Conservation (phyloP, 768 basidiomycete species). For the Mycena galericulata region DNA sequence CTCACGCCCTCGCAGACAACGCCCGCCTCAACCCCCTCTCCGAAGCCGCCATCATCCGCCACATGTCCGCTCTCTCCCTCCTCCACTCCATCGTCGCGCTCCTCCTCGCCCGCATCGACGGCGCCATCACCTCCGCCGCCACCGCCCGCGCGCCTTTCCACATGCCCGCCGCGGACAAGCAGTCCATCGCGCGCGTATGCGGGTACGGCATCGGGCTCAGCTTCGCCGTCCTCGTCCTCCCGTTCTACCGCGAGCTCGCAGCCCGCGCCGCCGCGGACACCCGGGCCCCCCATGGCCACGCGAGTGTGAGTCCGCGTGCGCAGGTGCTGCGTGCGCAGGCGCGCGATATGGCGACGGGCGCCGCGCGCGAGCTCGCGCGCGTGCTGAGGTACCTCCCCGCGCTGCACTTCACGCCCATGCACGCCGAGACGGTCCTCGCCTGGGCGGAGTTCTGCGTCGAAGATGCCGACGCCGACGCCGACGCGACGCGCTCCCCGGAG, state of each 20-base stretch:
- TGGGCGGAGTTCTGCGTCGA: constrained; percentile 29
- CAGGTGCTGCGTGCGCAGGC: constrained; percentile 11
- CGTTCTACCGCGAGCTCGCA: constrained; percentile 27
- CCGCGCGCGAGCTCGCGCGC: constrained; percentile 3
- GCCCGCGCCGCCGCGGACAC: not conserved
- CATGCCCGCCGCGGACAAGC: not conserved
- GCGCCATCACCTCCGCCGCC: not conserved
- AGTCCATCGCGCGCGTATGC: not conserved
- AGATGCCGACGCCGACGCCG: not conserved
- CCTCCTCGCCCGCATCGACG: constrained; percentile 22
- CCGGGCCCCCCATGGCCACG: too few relatives aligned
- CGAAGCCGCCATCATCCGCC: constrained; percentile 10
- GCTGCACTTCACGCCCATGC: constrained; percentile 20
- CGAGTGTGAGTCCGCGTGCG: not conserved
- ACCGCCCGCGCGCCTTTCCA: not conserved
- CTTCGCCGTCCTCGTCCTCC: constrained; percentile 5
- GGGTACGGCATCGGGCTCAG: not conserved
- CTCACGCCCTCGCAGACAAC: constrained; percentile 6
- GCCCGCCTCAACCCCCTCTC: constrained; percentile 25
- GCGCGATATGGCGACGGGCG: not conserved
- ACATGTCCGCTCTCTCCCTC: constrained; percentile 11
- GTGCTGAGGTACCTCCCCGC: constrained; percentile 10
- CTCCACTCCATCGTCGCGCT: constrained; percentile 8
- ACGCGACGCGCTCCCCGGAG: not conserved
- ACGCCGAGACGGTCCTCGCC: not conserved